phyloP scores from a whole-genome alignment of 352 stramenopile species.

The Globisporangium paddicum region DNA sequence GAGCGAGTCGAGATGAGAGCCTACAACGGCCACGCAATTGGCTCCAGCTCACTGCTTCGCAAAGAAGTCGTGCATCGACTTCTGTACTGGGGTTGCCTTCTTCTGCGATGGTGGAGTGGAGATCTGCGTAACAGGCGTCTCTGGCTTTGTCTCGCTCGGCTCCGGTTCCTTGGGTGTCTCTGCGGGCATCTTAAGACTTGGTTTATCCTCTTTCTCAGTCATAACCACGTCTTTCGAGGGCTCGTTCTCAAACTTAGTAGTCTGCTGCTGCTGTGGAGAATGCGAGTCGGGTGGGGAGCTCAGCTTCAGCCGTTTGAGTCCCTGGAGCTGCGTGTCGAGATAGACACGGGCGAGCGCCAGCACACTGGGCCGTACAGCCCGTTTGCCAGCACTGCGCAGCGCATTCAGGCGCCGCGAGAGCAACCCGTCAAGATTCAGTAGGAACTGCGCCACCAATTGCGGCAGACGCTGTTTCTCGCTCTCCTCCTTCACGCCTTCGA shows the following conservation, averaged over 20 bases:
- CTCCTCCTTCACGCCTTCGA: background rate
- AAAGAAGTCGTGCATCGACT: conserved; percentile 12
- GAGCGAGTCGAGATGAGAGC: background rate
- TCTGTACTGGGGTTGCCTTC: background rate
- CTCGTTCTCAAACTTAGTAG: background rate
- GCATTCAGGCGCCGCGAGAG: background rate
- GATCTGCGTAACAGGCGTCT: background rate
- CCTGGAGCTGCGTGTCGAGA: conserved; percentile 8
- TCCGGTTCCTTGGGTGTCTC: background rate
- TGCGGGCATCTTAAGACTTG: background rate
- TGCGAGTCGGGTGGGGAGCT: conserved; percentile 1
- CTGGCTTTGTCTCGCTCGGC: background rate
- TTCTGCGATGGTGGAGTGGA: background rate
- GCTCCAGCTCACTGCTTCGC: background rate
- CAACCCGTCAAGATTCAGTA: conserved; percentile 1
- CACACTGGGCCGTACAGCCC: conserved; percentile 8
- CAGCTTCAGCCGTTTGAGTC: conserved; percentile 7
- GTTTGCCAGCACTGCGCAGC: conserved; percentile 3
- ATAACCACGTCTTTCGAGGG: background rate
- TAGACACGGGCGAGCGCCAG: conserved; percentile 8
- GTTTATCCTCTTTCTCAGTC: background rate
- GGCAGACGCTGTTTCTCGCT: conserved; percentile 2
- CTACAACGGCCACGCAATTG: background rate
- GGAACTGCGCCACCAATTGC: conserved; percentile 9
- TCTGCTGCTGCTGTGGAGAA: background rate